Conservation (phyloP, 768 basidiomycete genomes). For the Boletus patriciae region DNA sequence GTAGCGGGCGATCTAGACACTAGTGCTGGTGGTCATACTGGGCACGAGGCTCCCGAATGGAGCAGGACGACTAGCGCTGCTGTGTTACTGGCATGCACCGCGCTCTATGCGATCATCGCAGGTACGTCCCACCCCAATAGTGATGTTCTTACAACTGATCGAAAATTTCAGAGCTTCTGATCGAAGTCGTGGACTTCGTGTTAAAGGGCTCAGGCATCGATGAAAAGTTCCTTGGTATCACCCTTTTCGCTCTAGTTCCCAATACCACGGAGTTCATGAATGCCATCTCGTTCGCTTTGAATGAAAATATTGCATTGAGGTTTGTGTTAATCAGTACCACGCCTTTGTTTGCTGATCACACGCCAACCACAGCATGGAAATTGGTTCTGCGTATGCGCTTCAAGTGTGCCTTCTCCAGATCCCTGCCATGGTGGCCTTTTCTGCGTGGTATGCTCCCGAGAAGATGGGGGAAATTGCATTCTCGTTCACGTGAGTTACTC, state of each 20-base stretch:
- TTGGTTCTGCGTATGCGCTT: conserved; percentile 97
- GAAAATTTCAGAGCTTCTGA: conserved; percentile 69
- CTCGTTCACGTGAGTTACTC: conserved; percentile 82
- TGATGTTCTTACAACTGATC: background rate
- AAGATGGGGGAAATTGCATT: conserved; percentile 84
- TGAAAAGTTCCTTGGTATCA: conserved; percentile 96
- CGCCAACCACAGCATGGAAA: conserved; percentile 78
- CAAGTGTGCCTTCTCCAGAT: conserved; percentile 98
- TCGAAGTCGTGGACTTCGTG: conserved; percentile 94
- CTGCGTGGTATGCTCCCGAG: conserved; percentile 88
- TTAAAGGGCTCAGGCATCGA: conserved; percentile 89
- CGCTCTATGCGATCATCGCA: conserved; percentile 92
- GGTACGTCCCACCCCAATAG: conserved; percentile 51
- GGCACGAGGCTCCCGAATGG: conserved; percentile 97
- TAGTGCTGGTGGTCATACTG: conserved; percentile 62
- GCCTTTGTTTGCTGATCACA: background rate
- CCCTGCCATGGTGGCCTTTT: conserved; percentile 98
- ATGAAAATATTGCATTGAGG: conserved; percentile 97
- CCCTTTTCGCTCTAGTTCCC: conserved; percentile 94
- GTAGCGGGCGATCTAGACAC: conserved; percentile 39
- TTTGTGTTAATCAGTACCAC: conserved; percentile 33
- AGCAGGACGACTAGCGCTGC: conserved; percentile 86
- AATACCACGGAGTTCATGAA: conserved; percentile 99
- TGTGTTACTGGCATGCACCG: conserved; percentile 86
- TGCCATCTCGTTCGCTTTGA: conserved; percentile 95